Conservation (phyloP, 179 eudicot genomes). For the Beta corolliflora region DNA sequence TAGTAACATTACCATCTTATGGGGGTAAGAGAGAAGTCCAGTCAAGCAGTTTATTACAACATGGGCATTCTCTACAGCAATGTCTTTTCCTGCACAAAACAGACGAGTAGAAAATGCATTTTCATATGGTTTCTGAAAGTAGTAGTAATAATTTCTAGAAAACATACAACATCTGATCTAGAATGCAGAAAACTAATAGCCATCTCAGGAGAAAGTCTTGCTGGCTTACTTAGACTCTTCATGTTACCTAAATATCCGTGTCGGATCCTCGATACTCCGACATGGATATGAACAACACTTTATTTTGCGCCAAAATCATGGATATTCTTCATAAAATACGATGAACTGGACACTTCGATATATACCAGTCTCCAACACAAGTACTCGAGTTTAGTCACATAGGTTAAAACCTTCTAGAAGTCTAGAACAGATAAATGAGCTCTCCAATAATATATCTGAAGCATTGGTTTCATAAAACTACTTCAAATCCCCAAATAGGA, state of each 20-base stretch:
- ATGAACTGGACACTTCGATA: too few species aligned
- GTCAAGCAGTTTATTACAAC: slow-evolving; percentile 52
- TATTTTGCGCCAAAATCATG: too few species aligned
- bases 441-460: background rate
- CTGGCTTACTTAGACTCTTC: too few species aligned
- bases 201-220: background rate
- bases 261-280: too few species aligned
- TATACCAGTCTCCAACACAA: too few species aligned
- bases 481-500: background rate
- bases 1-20: slow-evolving; percentile 83
- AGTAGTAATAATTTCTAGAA: background rate
- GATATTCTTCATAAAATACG: too few species aligned
- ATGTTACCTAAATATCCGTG: too few species aligned
- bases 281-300: too few species aligned
- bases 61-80: slow-evolving; percentile 61
- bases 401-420: background rate
- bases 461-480: slow-evolving; percentile 3
- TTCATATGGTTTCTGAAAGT: background rate
- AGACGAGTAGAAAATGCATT: slow-evolving; percentile 8
- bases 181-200: background rate
- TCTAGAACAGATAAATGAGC: background rate
- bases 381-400: too few species aligned
- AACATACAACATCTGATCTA: background rate
- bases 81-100: slow-evolving; percentile 66
- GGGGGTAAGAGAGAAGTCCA: slow-evolving; percentile 65